Evolutionary conservation across 805 yeast species (phyloP), one percentile per base, ranked within the genome.

Genomic region (Cyberlindnera subsufficiens): DNA sequence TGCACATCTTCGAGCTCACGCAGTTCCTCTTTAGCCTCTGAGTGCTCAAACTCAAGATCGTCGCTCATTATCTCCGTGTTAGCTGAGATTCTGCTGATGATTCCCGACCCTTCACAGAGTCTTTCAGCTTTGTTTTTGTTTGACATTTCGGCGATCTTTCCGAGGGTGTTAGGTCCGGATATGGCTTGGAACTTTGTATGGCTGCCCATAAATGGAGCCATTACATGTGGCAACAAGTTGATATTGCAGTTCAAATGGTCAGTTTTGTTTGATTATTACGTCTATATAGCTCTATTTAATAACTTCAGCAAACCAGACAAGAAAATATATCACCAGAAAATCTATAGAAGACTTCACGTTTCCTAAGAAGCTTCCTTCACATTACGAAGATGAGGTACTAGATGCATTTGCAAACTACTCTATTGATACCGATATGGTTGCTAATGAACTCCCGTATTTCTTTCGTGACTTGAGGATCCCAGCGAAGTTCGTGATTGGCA

Each of bases 361-460:
- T 9, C 60, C 60, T 4, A 54, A 51, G 15, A 55, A 54, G 14
- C 60, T 74, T 1, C 77, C 79, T 1, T 52, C 56, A 16, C 65
- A 64, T 5, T 58, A 72, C 5, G 80, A 74, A 49, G 74, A 72
- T 48, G 65, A 60, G 25, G 56, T 75, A 5, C 55, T 75, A 7
- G 74, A 67, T 18, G 61, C 65, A 0, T 74, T 66, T 51, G 66
- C 75, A 0, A 56, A 56, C 11, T 67, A 60, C 43, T 66, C 71
- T 25, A 59, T 68, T 31, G 72, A 66, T 5, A 60, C 60, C 13
- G 81, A 75, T 44, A 63, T 75, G 58, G 52, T 56, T 8, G 30
- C 49, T 0, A 38, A 44, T 3, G 63, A 70, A 14, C 45, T 75
- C 3, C 41, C 42, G 1, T 18, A 30, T 0, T 69, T 41, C 54